phyloP scores from a whole-genome alignment of 345 rosid species.

The Noccaea bulbosa region DNA sequence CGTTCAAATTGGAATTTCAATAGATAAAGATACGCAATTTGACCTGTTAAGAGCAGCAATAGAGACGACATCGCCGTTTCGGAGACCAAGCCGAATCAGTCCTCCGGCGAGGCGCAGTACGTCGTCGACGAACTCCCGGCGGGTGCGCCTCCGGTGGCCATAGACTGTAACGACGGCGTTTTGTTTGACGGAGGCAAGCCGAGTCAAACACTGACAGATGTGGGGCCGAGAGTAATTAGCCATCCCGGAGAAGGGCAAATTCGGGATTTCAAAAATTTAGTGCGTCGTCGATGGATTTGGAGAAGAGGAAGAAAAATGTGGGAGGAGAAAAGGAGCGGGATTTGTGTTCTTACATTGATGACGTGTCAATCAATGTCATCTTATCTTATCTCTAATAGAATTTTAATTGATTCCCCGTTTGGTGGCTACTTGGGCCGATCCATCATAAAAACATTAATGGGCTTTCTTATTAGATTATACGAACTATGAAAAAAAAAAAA shows the following conservation, averaged over 20 bases:
- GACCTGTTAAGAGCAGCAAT: slow-evolving; percentile 81
- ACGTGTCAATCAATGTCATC: slow-evolving; percentile 38
- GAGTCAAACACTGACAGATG: slow-evolving; percentile 71
- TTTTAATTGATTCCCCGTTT: background rate
- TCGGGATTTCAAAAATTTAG: background rate
- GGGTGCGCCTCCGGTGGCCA: slow-evolving; percentile 57
- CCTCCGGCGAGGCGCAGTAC: slow-evolving; percentile 57
- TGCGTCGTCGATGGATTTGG: background rate
- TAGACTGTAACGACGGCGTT: slow-evolving; percentile 48
- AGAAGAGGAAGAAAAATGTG: background rate
- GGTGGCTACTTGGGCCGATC: background rate
- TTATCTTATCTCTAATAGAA: slow-evolving; percentile 34
- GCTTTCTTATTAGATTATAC: background rate
- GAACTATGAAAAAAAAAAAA: too few relatives aligned
- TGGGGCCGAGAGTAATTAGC: slow-evolving; percentile 61
- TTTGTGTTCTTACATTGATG: slow-evolving; percentile 28
- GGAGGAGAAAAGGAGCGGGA: slow-evolving; percentile 25
- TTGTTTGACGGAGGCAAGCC: slow-evolving; percentile 55
- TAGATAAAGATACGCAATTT: background rate
- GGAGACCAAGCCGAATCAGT: slow-evolving; percentile 57
- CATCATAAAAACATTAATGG: background rate
- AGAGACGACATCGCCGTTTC: slow-evolving; percentile 64
- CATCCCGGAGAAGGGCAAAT: slow-evolving; percentile 41
- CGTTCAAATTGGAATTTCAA: background rate
- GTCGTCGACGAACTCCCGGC: slow-evolving; percentile 56